Percentiles rank a stretch among this genome's conserved stretches.
Conservation (phyloP, 2,329 filamentous ascomycete species). For the Cadophora malorum region DNA sequence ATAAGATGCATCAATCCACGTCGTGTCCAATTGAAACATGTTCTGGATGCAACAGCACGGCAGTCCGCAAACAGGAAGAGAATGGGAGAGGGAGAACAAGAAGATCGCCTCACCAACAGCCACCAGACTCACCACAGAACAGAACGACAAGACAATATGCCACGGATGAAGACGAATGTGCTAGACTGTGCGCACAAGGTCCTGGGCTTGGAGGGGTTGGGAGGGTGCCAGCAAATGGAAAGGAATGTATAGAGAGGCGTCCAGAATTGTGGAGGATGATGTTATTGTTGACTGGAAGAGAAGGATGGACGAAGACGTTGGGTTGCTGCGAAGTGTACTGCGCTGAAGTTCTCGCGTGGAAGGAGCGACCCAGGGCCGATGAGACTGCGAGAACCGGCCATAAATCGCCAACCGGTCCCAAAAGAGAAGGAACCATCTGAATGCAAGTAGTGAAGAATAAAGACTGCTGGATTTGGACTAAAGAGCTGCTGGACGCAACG, state of each 20-base stretch:
- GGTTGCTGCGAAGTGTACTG: not conserved
- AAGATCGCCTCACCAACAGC: not conserved
- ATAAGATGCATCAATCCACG: not conserved
- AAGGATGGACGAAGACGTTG: not conserved
- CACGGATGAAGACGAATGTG: not conserved
- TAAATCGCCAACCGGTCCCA: not conserved
- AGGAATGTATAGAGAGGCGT: constrained; percentile 19
- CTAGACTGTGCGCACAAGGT: not conserved
- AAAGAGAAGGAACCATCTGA: not conserved
- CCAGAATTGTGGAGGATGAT: constrained; percentile 20
- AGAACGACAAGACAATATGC: not conserved
- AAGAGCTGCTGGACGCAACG: not conserved
- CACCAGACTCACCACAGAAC: constrained; percentile 6
- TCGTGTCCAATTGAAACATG: not conserved
- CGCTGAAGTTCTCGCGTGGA: not conserved
- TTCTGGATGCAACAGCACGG: too few species aligned
- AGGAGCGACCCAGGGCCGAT: constrained; percentile 5
- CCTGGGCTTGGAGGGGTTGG: not conserved
- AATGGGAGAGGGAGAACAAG: not conserved
- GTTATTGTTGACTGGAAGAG: constrained; percentile 4
- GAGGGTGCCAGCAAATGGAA: constrained; percentile 15
- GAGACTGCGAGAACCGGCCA: not conserved
- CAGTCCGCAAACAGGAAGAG: not conserved
- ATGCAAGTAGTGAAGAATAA: too few species aligned
- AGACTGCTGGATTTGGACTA: not conserved